A percentile compares a stretch with the other conserved stretches of the same genome.
Conservation (phyloP, 495 filamentous ascomycete species). For the Penicillium turbatum region DNA sequence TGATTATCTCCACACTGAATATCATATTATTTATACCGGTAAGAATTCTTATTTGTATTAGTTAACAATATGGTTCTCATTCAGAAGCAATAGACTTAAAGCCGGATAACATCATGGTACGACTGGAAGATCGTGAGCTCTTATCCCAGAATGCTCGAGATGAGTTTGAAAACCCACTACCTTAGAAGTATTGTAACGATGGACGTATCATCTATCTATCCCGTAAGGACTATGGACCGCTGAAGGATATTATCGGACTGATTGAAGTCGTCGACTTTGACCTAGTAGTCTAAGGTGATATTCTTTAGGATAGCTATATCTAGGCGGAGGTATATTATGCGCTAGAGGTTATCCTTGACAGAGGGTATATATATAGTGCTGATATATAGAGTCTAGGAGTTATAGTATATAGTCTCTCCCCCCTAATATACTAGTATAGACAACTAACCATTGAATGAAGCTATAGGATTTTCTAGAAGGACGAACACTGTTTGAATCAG, state of each 20-base stretch:
- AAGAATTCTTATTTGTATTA: conserved; percentile 5
- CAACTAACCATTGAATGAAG: conserved; percentile 15
- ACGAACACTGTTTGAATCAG: conserved; percentile 21
- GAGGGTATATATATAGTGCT: conserved; percentile 33
- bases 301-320: conserved; percentile 29
- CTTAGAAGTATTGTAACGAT: conserved; percentile 15
- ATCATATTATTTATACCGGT: conserved; percentile 16
- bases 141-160: conserved; percentile 17
- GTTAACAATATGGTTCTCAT: conserved; percentile 6
- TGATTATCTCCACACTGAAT: conserved; percentile 17
- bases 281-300: conserved; percentile 20
- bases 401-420: conserved; percentile 23
- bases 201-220: conserved; percentile 18
- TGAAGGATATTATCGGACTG: conserved; percentile 7
- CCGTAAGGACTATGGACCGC: conserved; percentile 14
- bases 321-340: conserved; percentile 40
- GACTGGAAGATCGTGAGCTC: conserved; percentile 17
- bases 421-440: not conserved
- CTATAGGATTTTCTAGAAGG: conserved; percentile 35
- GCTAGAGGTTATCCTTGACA: conserved; percentile 42
- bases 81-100: conserved; percentile 3
- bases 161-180: conserved; percentile 20
- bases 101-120: conserved; percentile 18
- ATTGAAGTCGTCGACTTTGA: conserved; percentile 24
- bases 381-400: conserved; percentile 46